Evolutionary conservation across 306 rosid genomes (phyloP).

Genomic region (Quercus gilva): DNA sequence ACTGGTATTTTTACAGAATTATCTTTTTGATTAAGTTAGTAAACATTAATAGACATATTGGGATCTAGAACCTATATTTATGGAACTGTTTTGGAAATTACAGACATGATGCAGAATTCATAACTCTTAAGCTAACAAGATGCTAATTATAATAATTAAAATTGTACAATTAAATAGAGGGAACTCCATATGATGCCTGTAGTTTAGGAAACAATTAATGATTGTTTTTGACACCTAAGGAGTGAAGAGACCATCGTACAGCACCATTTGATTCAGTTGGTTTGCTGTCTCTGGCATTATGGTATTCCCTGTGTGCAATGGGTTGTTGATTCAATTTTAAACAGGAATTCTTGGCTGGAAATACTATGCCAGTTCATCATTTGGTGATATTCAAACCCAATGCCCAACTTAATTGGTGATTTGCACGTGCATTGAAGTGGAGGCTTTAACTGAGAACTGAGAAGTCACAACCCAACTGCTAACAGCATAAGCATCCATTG

Average conservation of each 20-base stretch:
- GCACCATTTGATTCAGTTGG: neutral
- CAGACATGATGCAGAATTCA: constrained; percentile 14
- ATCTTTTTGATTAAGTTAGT: neutral
- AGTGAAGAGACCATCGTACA: constrained; percentile 2
- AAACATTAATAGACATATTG: constrained; percentile 18
- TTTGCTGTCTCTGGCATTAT: constrained; percentile 2
- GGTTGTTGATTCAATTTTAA: neutral
- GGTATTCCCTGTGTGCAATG: neutral
- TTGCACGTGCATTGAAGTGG: neutral
- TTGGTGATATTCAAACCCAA: neutral
- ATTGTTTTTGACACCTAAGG: neutral
- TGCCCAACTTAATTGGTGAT: neutral
- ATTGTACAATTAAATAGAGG: neutral
- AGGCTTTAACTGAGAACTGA: neutral
- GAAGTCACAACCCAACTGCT: neutral
- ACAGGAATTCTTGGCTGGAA: neutral
- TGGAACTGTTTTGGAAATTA: constrained; percentile 14
- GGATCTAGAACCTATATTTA: constrained; percentile 29
- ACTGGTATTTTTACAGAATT: too few species aligned
- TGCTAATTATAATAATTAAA: neutral
- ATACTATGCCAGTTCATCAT: constrained; percentile 11
- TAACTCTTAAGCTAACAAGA: constrained; percentile 4
- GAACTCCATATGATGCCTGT: neutral
- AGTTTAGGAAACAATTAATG: constrained; percentile 6
- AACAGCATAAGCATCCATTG: too few species aligned